Percentiles rank a stretch among this genome's conserved stretches.
These are phyloP conservation scores for Chlorophyllum brunneum DNA, from an alignment of 768 basidiomycete species.

Conservation along the genomic window DNA sequence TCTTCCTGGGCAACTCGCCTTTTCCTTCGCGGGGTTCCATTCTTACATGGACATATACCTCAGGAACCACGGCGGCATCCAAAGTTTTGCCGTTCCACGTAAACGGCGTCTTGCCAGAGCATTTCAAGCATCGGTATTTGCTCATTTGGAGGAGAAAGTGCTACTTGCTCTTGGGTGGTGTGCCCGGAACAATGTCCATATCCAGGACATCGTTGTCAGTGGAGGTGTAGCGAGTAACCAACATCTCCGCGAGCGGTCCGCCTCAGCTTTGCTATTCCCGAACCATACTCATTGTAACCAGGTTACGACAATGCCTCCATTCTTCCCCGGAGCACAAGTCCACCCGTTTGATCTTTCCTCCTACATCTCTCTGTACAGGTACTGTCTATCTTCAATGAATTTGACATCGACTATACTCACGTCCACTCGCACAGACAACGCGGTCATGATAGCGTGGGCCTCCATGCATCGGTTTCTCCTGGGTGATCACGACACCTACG, in stretches of 20 bases:
- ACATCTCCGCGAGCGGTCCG: constrained; percentile 63
- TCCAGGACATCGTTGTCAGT: constrained; percentile 72
- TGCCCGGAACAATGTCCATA: constrained; percentile 31
- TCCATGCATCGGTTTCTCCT: constrained; percentile 76
- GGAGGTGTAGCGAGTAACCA: constrained; percentile 93
- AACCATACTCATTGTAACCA: constrained; percentile 13
- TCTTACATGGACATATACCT: constrained; percentile 64
- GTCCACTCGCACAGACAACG: constrained; percentile 63
- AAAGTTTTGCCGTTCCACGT: constrained; percentile 33
- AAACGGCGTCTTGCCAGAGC: constrained; percentile 54
- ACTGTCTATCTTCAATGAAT: constrained; percentile 12
- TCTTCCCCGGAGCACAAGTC: constrained; percentile 15
- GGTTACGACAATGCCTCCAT: constrained; percentile 21
- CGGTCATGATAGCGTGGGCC: constrained; percentile 95
- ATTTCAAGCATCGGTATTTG: constrained; percentile 71
- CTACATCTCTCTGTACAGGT: constrained; percentile 80
- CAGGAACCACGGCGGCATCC: constrained; percentile 35
- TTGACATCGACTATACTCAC: background rate
- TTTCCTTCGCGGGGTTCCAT: constrained; percentile 81
- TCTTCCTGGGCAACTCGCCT: constrained; percentile 52
- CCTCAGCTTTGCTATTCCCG: background rate
- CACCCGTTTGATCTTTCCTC: constrained; percentile 67
- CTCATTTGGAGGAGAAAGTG: constrained; percentile 76
- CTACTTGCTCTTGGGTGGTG: constrained; percentile 47
- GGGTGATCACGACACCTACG: constrained; percentile 57